These are phyloP conservation scores for Candida sanyaensis DNA, from an alignment of 1,139 yeast genomes.

Conservation along the genomic window DNA sequence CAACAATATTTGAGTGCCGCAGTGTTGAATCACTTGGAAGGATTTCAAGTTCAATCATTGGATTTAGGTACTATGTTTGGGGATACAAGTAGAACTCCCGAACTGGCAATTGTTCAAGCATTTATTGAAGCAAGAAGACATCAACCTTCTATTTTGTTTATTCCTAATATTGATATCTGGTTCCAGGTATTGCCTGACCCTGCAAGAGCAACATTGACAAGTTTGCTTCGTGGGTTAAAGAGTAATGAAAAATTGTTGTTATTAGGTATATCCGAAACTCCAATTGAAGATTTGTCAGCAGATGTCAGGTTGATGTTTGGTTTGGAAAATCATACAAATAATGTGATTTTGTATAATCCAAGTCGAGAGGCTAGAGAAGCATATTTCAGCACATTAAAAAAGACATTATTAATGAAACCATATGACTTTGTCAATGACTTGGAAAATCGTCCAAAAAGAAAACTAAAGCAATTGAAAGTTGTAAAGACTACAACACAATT, in stretches of 20 bases:
- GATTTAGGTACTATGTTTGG: constrained; percentile 80
- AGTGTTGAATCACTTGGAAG: constrained; percentile 78
- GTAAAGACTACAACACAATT: constrained; percentile 16
- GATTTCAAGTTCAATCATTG: constrained; percentile 83
- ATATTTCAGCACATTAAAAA: constrained; percentile 59
- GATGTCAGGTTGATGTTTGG: constrained; percentile 57
- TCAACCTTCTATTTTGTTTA: constrained; percentile 81
- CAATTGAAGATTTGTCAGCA: constrained; percentile 30
- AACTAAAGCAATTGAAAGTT: constrained; percentile 37
- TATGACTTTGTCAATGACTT: constrained; percentile 55
- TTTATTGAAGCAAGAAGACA: constrained; percentile 89
- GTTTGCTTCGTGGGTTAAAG: constrained; percentile 66
- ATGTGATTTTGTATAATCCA: constrained; percentile 45
- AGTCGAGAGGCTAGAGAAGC: constrained; percentile 42
- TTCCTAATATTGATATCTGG: constrained; percentile 88
- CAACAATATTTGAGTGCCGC: constrained; percentile 88
- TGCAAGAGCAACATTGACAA: constrained; percentile 71
- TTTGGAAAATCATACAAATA: constrained; percentile 41
- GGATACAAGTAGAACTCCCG: constrained; percentile 82
- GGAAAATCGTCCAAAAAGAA: constrained; percentile 51
- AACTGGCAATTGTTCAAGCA: constrained; percentile 80
- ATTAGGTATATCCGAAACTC: constrained; percentile 70
- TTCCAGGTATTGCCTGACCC: constrained; percentile 63
- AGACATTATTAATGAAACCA: constrained; percentile 69
- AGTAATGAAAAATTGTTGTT: constrained; percentile 76